Percentiles rank a stretch among this genome's conserved stretches.
Evolutionary conservation across 306 rosid species (phyloP).

Genomic region (Vicia faba): DNA sequence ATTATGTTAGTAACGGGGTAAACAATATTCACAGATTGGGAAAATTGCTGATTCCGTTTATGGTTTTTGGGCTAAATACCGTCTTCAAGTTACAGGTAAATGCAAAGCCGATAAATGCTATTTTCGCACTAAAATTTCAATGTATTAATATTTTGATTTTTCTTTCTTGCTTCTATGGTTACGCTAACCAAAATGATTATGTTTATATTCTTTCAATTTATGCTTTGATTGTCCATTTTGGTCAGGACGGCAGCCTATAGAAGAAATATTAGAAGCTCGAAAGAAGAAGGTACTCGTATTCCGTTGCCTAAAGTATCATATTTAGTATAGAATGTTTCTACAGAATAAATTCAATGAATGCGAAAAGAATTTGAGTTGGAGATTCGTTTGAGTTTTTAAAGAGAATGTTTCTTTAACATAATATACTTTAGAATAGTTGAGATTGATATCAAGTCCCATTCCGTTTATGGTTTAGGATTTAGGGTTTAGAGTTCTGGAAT

Average conservation of each 20-base stretch:
- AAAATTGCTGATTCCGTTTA: slow-evolving; percentile 71
- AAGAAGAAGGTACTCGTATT: slow-evolving; percentile 62
- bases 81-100: slow-evolving; percentile 83
- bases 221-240: slow-evolving; percentile 7
- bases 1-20: slow-evolving; percentile 29
- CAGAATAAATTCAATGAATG: not conserved
- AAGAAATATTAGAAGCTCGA: slow-evolving; percentile 68
- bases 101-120: not conserved
- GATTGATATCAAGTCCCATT: not conserved
- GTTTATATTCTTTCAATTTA: not conserved
- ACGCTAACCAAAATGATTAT: slow-evolving; percentile 24
- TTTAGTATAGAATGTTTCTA: slow-evolving; percentile 7
- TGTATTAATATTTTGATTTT: slow-evolving; percentile 11
- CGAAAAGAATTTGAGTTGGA: not conserved
- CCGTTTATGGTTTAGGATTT: too few species aligned
- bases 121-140: slow-evolving; percentile 15
- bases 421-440: slow-evolving; percentile 1
- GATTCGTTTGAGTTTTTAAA: not conserved
- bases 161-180: slow-evolving; percentile 11
- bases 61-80: slow-evolving; percentile 83
- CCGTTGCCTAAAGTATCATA: slow-evolving; percentile 9
- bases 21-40: slow-evolving; percentile 54
- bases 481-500: slow-evolving; percentile 29
- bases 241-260: slow-evolving; percentile 81
- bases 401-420: slow-evolving; percentile 10